Base-by-base conservation (phyloP, 1,284 basidiomycete genomes). In the Melampsora occidentalis region DNA sequence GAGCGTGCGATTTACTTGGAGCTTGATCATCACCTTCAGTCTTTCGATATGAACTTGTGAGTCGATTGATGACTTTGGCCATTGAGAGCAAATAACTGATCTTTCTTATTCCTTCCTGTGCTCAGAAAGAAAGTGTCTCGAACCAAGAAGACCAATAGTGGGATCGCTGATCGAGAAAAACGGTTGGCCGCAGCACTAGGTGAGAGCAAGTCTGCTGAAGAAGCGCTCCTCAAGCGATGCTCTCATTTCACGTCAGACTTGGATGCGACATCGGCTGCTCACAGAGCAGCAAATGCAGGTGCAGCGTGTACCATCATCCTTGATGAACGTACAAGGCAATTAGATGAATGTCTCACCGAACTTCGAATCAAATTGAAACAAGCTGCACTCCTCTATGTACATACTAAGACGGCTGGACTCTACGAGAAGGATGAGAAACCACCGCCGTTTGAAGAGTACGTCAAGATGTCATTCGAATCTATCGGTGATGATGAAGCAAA, bases 1-100 rank as follows among this genome's bases (percentile, higher is more conserved):
- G 95, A 97, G 83, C 90, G 92, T 14, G 94, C 95, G 0, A 93
- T 97, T 78, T 97, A 97, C 82, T 86, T 97, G 49, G 94, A 97
- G 82, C 87, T 97, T n/a, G 94, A 96, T 81, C 94, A 97, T 80
- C 92, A 96, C 81, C 86, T 97, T 33, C 90, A 91, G 68, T 91
- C 92, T 18, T 85, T 94, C 28, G 93, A 94, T 79, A 92, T 94
- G 89, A 91, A 77, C 77, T 79, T 80, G 79, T 82, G 28, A 78
- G 77, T 33, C 71, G 78, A 78, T 65, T 9, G n/a, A 51, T 65
- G 25, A 71, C 78, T 42, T 76, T 76, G 25, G 3, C 31, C 12
- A 28, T 31, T 42, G 48, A 48, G 0, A 28, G 3, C 33, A n/a
- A 39, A 25, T 64, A 22, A 2, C 42, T 25, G 18, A 92, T 79